Percentiles rank a stretch among this genome's conserved stretches.
Evolutionary conservation across 352 stramenopile genomes (phyloP).

Genomic region (Phytophthora foliorum): DNA sequence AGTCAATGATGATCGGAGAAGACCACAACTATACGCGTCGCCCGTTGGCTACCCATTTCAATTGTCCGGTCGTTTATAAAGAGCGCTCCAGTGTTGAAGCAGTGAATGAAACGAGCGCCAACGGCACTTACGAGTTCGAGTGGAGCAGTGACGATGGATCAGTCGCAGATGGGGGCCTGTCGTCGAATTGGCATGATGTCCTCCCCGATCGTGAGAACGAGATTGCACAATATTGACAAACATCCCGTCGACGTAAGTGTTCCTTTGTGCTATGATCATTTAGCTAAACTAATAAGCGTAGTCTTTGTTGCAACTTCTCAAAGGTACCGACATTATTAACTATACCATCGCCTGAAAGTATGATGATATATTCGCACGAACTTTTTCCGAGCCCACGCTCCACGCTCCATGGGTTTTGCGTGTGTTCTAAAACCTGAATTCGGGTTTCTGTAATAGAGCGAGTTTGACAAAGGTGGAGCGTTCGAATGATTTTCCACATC

Average conservation of each 20-base stretch:
- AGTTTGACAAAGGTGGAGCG: not conserved
- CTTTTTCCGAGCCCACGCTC: no score
- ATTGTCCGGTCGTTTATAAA: conserved; percentile 4
- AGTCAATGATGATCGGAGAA: not conserved
- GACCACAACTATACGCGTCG: not conserved
- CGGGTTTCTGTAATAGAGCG: not conserved
- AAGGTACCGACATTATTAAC: no score
- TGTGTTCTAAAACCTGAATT: no score
- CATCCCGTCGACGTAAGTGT: not conserved
- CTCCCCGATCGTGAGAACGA: not conserved
- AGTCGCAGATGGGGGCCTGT: not conserved
- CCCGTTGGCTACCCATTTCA: not conserved
- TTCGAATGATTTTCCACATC: not conserved
- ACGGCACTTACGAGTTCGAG: not conserved
- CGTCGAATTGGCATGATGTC: not conserved
- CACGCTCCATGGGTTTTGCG: no score
- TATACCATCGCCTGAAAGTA: no score
- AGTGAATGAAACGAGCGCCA: not conserved
- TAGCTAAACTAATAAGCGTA: no score
- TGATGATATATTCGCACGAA: no score
- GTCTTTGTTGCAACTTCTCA: no score
- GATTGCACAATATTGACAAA: not conserved
- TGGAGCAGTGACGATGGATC: not conserved
- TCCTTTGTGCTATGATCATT: no score
- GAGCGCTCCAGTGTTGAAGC: not conserved